These are phyloP conservation scores for Pharnaceum exiguum DNA, from an alignment of 148 eudicot genomes.

Conservation along the genomic window DNA sequence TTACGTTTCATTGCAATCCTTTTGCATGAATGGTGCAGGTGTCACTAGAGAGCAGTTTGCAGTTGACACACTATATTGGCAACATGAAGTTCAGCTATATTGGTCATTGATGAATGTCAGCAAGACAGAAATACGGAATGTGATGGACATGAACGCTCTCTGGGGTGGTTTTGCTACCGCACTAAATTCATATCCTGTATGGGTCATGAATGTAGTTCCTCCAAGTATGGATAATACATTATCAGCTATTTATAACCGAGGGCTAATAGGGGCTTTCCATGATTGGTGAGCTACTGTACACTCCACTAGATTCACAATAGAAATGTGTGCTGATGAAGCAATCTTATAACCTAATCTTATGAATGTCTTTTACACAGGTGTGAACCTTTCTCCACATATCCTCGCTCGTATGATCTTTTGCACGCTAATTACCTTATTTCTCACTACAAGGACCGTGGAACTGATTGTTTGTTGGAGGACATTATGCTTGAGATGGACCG, in stretches of 20 bases:
- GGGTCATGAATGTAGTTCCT: constrained; percentile 98
- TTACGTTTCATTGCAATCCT: neutral
- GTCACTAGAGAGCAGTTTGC: constrained; percentile 53
- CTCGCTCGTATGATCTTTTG: constrained; percentile 84
- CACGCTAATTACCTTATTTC: constrained; percentile 84
- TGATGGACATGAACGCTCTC: constrained; percentile 93
- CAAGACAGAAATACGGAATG: constrained; percentile 69
- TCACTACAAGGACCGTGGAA: constrained; percentile 51
- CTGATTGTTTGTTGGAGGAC: constrained; percentile 75
- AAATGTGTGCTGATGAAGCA: neutral
- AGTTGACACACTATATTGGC: constrained; percentile 71
- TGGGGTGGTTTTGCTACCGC: constrained; percentile 91
- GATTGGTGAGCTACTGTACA: constrained; percentile 68
- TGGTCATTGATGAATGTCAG: constrained; percentile 78
- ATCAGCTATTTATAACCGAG: constrained; percentile 74
- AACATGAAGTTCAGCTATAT: constrained; percentile 84
- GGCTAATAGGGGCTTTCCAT: constrained; percentile 82
- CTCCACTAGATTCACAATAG: neutral
- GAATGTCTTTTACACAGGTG: constrained; percentile 48
- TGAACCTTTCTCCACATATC: constrained; percentile 94
- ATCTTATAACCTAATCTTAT: neutral
- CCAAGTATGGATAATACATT: constrained; percentile 54
- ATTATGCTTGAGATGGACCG: constrained; percentile 97
- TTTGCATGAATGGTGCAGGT: constrained; percentile 35
- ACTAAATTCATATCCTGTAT: constrained; percentile 79